Evolutionary conservation across 805 yeast genomes (phyloP), one percentile per base, ranked within the genome.

Genomic region (Schwanniomyces pseudopolymorphus): DNA sequence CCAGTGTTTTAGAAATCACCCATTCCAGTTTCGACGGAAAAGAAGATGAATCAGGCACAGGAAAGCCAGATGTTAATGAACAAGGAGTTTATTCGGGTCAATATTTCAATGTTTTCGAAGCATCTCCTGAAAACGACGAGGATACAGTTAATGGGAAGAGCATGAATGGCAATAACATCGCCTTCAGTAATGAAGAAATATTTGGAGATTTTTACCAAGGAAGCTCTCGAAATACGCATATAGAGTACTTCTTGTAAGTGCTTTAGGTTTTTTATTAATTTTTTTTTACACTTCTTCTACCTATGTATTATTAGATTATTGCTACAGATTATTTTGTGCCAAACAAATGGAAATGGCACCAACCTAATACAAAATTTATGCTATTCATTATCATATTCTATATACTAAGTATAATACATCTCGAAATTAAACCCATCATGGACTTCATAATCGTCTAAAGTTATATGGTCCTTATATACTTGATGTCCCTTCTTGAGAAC

Each of bases 21-120:
- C 78, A 78, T 53, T 64, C 75, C 39, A 80, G 78, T 54, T 81
- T 79, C 48, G 58, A 58, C 36, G 43, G 52, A 28, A 63, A 58
- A 40, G 50, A 48, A 1, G 27, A 35, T 7, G 40, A 45, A 5
- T 35, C 38, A 11, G 36, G 26, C 9, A 41, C 31, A 28, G 43
- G 33, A 13, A 44, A 46, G 20, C 24, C 38, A 11, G 43, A 46
- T 16, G 45, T 44, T n/a, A 37, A 39, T 17, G 44, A 40, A 3
- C 42, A 45, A 6, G 69, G 67, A 7, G 63, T 64, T 21, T 58
- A 70, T 22, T 67, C 74, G 42, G 81, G 83, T 21, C 85, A 87
- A 39, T 83, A 81, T 44, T 94, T 92, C 67, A 94, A 94, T 60
- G 96, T 95, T 1, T 94, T 94, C 66, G 98, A 89, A 52, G 98